A percentile compares a stretch with the other conserved stretches of the same genome.
Evolutionary conservation across 2,329 filamentous ascomycete genomes (phyloP).

Genomic region (Coniochaeta hoffmannii): DNA sequence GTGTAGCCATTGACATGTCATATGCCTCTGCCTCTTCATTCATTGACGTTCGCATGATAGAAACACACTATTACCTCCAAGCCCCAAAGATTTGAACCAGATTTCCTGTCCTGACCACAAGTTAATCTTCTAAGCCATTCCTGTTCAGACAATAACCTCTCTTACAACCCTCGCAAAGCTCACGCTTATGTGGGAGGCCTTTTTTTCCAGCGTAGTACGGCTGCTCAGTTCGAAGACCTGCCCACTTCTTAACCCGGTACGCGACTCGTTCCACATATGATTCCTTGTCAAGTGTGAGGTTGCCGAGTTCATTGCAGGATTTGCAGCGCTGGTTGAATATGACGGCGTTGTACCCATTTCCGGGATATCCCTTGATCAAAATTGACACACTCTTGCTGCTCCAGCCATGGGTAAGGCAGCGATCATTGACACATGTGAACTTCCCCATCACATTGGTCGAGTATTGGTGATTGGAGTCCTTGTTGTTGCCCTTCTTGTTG

Average conservation of each 20-base stretch:
- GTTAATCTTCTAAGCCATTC: too few relatives aligned
- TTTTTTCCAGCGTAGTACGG: not conserved
- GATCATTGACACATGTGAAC: constrained; percentile 22
- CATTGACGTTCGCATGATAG: too few relatives aligned
- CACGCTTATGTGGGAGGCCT: constrained; percentile 14
- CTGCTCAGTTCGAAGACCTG: constrained; percentile 14
- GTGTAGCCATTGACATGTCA: too few relatives aligned
- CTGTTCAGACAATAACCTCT: constrained; percentile 22
- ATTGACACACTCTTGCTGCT: constrained; percentile 25
- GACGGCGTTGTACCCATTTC: constrained; percentile 24
- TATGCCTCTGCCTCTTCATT: too few relatives aligned
- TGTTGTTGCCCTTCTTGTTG: constrained; percentile 11
- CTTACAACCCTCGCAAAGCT: constrained; percentile 29
- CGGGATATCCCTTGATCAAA: constrained; percentile 22
- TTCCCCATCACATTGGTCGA: constrained; percentile 23
- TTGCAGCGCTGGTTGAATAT: constrained; percentile 30
- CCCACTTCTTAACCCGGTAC: constrained; percentile 30
- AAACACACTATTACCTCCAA: too few relatives aligned
- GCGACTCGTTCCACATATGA: constrained; percentile 26
- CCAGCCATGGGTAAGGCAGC: constrained; percentile 13
- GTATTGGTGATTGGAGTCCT: constrained; percentile 11
- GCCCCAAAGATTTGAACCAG: too few relatives aligned
- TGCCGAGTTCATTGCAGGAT: constrained; percentile 19
- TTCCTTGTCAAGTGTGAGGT: constrained; percentile 16
- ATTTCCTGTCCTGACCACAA: too few relatives aligned